Evolutionary conservation across 2,329 filamentous ascomycete species (phyloP).

Genomic region (Penicillium hesseltinei): DNA sequence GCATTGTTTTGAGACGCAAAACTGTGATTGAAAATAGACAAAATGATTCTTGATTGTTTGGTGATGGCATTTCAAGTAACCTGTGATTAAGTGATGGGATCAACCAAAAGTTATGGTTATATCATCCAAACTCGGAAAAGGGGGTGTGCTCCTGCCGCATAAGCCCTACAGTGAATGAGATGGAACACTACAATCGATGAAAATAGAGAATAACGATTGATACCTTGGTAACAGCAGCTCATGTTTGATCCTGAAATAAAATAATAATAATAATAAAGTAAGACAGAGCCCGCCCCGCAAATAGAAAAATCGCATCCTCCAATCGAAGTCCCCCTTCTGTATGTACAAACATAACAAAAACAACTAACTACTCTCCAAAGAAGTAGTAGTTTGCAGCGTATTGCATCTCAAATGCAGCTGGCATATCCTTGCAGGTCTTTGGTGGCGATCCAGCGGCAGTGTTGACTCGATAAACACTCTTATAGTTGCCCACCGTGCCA

Average conservation of each 20-base stretch:
- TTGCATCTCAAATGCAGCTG: slow-evolving; percentile 66
- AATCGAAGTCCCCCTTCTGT: slow-evolving; percentile 1
- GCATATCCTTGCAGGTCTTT: slow-evolving; percentile 66
- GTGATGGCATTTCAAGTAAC: no score
- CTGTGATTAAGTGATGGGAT: not conserved
- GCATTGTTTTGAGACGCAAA: not conserved
- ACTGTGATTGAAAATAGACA: not conserved
- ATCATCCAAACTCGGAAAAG: not conserved
- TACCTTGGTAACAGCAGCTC: not conserved
- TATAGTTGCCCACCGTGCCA: slow-evolving; percentile 61
- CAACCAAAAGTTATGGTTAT: not conserved
- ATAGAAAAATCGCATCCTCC: slow-evolving; percentile 10
- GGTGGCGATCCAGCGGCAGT: slow-evolving; percentile 81
- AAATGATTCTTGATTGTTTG: not conserved
- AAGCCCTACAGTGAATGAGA: not conserved
- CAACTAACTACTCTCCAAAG: slow-evolving; percentile 34
- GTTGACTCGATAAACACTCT: slow-evolving; percentile 77
- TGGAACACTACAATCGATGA: not conserved
- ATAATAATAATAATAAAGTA: slow-evolving; percentile 3
- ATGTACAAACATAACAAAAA: slow-evolving; percentile 15
- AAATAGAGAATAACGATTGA: not conserved
- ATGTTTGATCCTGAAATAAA: not conserved
- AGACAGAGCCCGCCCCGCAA: slow-evolving; percentile 10
- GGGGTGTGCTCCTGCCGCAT: not conserved
- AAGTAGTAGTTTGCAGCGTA: slow-evolving; percentile 82